Conservation (phyloP, 169 alveolate genomes). For the Plasmodium ovale region DNA sequence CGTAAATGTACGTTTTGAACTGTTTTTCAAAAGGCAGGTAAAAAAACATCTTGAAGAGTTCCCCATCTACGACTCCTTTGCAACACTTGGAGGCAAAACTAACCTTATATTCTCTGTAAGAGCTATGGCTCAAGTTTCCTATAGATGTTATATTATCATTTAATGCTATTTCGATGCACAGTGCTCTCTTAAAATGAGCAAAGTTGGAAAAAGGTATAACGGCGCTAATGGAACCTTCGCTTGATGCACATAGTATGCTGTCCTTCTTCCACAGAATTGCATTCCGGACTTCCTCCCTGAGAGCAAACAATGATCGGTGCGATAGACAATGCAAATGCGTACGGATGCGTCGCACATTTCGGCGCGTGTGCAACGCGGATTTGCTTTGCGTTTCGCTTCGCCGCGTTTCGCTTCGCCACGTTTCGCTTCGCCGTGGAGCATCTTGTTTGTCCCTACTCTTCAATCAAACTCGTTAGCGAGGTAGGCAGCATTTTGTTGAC, state of each 20-base stretch:
- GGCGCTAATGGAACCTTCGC: slow-evolving; percentile 63
- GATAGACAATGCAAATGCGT: too few species aligned
- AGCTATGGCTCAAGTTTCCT: slow-evolving; percentile 43
- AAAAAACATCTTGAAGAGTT: slow-evolving; percentile 49
- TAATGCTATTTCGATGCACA: slow-evolving; percentile 58
- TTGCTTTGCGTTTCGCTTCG: background rate
- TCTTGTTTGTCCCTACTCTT: slow-evolving; percentile 28
- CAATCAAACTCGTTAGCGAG: slow-evolving; percentile 17
- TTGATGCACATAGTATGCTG: slow-evolving; percentile 61
- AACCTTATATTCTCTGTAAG: slow-evolving; percentile 28
- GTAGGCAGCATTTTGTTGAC: slow-evolving; percentile 47
- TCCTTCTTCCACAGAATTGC: slow-evolving; percentile 24
- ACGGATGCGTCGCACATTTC: background rate
- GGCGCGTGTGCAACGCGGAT: background rate
- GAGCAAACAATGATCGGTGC: background rate
- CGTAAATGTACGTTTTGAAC: slow-evolving; percentile 38
- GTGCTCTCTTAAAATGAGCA: slow-evolving; percentile 35
- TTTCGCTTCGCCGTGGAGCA: too few species aligned
- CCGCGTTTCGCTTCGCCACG: too few species aligned
- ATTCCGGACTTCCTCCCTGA: slow-evolving; percentile 20
- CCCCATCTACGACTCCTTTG: slow-evolving; percentile 64
- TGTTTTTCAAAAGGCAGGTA: slow-evolving; percentile 58
- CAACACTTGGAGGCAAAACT: slow-evolving; percentile 23
- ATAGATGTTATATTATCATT: slow-evolving; percentile 43
- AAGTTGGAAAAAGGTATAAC: slow-evolving; percentile 54